Conservation (phyloP, 176 grass and related monocot species). For the Cenchrus fungigraminus region DNA sequence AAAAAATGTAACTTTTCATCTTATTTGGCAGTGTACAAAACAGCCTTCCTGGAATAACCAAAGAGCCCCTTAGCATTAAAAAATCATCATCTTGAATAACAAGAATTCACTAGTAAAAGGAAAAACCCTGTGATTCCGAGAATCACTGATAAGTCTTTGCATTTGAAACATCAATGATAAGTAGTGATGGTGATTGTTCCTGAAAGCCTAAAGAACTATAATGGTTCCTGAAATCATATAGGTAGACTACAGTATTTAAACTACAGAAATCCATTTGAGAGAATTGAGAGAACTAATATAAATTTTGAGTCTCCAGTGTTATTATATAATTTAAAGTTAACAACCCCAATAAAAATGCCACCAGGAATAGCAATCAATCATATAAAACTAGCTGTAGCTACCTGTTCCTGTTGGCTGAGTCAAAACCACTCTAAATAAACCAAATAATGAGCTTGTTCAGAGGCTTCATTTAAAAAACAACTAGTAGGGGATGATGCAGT, state of each 20-base stretch:
- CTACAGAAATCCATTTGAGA: conserved; percentile 19
- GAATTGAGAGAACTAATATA: conserved; percentile 15
- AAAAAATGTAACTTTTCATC: not conserved
- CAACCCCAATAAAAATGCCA: conserved; percentile 13
- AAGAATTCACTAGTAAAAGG: not conserved
- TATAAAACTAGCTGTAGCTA: conserved; percentile 9
- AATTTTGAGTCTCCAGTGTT: conserved; percentile 15
- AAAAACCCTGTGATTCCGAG: not conserved
- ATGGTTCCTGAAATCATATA: not conserved
- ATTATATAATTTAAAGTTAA: conserved; percentile 19
- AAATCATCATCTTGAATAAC: conserved; percentile 17
- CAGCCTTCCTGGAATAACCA: not conserved
- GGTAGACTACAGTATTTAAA: not conserved
- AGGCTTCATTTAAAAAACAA: not conserved
- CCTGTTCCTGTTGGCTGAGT: conserved; percentile 26
- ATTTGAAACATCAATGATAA: conserved; percentile 20
- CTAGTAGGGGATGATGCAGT: not conserved
- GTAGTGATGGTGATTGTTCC: not conserved
- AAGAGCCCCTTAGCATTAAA: not conserved
- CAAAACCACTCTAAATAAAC: conserved; percentile 29
- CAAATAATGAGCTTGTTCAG: conserved; percentile 20
- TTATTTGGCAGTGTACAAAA: conserved; percentile 18
- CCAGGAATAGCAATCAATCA: not conserved
- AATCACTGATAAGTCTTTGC: not conserved
- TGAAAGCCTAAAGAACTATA: not conserved